Base-by-base conservation (phyloP, 1,284 basidiomycete genomes). In the Heliocybe sulcata region DNA sequence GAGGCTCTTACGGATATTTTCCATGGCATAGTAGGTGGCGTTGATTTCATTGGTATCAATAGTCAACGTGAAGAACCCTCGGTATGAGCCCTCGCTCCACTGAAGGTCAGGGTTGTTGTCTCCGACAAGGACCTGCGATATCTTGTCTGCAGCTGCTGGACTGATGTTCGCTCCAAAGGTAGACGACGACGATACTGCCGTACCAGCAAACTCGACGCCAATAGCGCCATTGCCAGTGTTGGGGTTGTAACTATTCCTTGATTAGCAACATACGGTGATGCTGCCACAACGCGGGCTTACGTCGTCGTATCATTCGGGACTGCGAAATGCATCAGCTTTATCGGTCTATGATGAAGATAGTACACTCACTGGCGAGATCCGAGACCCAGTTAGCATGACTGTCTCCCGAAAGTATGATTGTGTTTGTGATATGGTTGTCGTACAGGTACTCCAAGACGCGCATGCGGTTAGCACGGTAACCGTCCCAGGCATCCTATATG, bases 131-230 rank as follows among this genome's bases (percentile, higher is more conserved):
- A 60, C 53, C 12, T 64, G 61, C 9, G 77, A 79, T 23, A 75
- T 67, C 11, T 61, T 63, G 58, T 82, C 74, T 19, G 76, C 74
- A 12, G 61, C 63, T 14, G 63, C 68, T n/a, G 75, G 75, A 1
- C 63, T 57, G 51, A 79, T 69, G 45, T 67, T 70, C 8, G 70
- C 55, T 9, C 82, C 81, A 64, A 83, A 82, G 1, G 77, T 62
- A 9, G 80, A 79, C 1, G 67, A 64, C 0, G 81, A 82, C 0
- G 81, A 79, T 12, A 86, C 83, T 1, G 82, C 82, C 0, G 83
- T 84, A 2, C 83, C 83, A 2, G 82, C 83, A 61, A 86, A 86
- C 65, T 87, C 82, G 42, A 87, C 84, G 9, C 77, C 83, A 50
- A 83, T 72, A 0, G 80, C 76, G 11, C 82, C 82, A 11, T 70